Evolutionary conservation across 768 basidiomycete genomes (phyloP).

Genomic region (Boletellus ananas): DNA sequence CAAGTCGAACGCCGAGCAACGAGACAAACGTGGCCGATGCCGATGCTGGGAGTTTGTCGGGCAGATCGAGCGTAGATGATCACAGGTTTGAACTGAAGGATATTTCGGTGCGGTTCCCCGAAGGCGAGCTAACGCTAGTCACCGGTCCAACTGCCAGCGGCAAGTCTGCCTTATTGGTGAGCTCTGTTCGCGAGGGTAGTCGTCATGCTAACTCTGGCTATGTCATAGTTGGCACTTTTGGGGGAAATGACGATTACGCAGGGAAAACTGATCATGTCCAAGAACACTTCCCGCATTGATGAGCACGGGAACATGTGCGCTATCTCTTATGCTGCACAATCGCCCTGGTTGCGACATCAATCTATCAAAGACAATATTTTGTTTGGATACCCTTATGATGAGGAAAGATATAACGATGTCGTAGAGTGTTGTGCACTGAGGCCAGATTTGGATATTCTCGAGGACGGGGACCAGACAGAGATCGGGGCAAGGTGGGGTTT

Average conservation of each 20-base stretch:
- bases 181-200: constrained; percentile 1
- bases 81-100: constrained; percentile 41
- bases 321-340: constrained; percentile 72
- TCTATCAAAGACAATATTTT: constrained; percentile 80
- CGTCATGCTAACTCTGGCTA: not conserved
- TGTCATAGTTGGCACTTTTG: constrained; percentile 30
- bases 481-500: constrained; percentile 61
- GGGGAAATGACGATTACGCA: constrained; percentile 37
- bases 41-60: constrained; percentile 18
- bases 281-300: constrained; percentile 51
- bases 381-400: constrained; percentile 67
- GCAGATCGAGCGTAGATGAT: constrained; percentile 20
- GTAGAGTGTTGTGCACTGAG: constrained; percentile 81
- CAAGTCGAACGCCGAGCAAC: constrained; percentile 2
- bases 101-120: constrained; percentile 44
- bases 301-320: constrained; percentile 56
- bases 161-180: constrained; percentile 45
- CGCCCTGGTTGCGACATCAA: constrained; percentile 65
- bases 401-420: constrained; percentile 70
- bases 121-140: constrained; percentile 44
- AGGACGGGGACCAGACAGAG: constrained; percentile 83
- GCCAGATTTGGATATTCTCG: constrained; percentile 78
- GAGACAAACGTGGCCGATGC: constrained; percentile 3
- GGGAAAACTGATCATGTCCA: constrained; percentile 42
- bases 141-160: constrained; percentile 48